Conservation (phyloP, 2,329 filamentous ascomycete genomes). For the Hymenoscyphus linearis region DNA sequence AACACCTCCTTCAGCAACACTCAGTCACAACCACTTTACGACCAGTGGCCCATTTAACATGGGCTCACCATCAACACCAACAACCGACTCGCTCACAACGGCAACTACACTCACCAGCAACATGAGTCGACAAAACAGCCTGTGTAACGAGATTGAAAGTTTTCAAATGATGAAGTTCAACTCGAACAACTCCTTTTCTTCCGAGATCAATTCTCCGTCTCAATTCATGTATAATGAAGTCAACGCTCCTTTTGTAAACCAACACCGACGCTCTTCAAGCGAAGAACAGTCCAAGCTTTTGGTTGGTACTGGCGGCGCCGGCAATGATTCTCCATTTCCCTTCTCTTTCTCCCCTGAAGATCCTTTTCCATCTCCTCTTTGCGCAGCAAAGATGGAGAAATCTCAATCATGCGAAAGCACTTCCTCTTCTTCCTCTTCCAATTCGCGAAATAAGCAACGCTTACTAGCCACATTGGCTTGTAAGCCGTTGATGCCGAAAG, state of each 20-base stretch:
- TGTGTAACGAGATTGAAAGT: conserved; percentile 30
- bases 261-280: conserved; percentile 26
- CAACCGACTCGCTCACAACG: conserved; percentile 28
- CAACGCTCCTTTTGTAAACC: conserved; percentile 20
- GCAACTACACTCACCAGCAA: conserved; percentile 30
- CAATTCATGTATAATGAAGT: conserved; percentile 26
- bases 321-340: conserved; percentile 30
- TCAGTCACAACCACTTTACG: conserved; percentile 17
- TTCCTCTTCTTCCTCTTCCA: conserved; percentile 26
- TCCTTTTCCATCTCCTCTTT: conserved; percentile 21
- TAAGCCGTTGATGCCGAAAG: conserved; percentile 30
- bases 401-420: conserved; percentile 32
- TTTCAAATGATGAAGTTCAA: conserved; percentile 32
- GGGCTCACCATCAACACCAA: conserved; percentile 29
- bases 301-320: conserved; percentile 30
- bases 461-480: conserved; percentile 22
- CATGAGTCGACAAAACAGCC: conserved; percentile 32
- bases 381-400: conserved; percentile 31
- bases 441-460: conserved; percentile 30
- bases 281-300: conserved; percentile 31
- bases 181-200: conserved; percentile 28
- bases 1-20: conserved; percentile 13
- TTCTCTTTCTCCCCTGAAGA: conserved; percentile 23
- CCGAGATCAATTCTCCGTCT: conserved; percentile 26
- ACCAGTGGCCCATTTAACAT: conserved; percentile 21